Percentiles rank a stretch among this genome's conserved stretches.
Conservation (phyloP, 108 stramenopile species). For the Epipyxis sp. region DNA sequence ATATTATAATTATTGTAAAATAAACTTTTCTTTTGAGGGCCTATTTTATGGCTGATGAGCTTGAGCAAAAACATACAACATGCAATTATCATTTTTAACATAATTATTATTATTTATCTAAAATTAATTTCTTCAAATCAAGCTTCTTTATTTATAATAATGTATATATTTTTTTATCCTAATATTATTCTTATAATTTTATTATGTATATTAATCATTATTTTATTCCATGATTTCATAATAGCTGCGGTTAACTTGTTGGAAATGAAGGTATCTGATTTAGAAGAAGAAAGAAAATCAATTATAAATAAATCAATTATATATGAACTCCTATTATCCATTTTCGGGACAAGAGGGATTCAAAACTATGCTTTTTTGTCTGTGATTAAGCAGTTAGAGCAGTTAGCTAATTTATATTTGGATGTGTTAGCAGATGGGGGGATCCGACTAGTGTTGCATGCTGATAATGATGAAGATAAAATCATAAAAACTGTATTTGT, state of each 20-base stretch:
- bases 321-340: background rate
- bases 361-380: conserved; percentile 45
- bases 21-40: too few species aligned
- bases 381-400: conserved; percentile 46
- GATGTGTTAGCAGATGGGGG: conserved; percentile 46
- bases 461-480: conserved; percentile 44
- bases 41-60: too few species aligned
- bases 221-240: background rate
- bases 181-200: background rate
- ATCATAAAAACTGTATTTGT: conserved; percentile 42
- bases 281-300: background rate
- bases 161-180: too few species aligned
- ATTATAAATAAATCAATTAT: background rate
- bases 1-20: too few species aligned
- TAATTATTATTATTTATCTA: background rate
- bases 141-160: background rate
- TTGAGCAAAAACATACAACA: too few species aligned
- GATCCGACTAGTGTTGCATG: conserved; percentile 36
- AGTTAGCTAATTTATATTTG: conserved; percentile 30
- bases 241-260: background rate
- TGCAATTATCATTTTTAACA: too few species aligned
- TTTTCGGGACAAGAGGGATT: background rate
- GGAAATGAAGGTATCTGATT: background rate
- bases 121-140: background rate
- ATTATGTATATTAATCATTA: background rate